Conservation (phyloP, 1,139 yeast genomes). For the Saccharomycopsis hybrid region DNA sequence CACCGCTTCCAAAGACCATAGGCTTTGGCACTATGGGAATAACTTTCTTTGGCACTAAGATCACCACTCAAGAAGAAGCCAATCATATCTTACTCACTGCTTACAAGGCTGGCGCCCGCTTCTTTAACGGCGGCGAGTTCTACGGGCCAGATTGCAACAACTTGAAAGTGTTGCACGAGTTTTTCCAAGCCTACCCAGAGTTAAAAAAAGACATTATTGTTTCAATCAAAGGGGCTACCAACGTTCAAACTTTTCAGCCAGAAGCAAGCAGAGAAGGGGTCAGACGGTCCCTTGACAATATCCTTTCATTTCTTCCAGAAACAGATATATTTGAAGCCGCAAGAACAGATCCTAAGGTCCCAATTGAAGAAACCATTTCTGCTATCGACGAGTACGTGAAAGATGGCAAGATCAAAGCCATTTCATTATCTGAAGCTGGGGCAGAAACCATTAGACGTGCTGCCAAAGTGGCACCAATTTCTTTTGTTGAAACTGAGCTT, state of each 20-base stretch:
- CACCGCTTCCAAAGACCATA: slow-evolving; percentile 26
- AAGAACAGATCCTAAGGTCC: slow-evolving; percentile 50
- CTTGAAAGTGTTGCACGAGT: slow-evolving; percentile 48
- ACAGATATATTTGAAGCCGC: slow-evolving; percentile 62
- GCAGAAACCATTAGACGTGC: slow-evolving; percentile 56
- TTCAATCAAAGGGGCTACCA: slow-evolving; percentile 62
- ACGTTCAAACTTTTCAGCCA: slow-evolving; percentile 35
- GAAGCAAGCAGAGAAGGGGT: slow-evolving; percentile 45
- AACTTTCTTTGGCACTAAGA: slow-evolving; percentile 46
- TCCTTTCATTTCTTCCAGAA: slow-evolving; percentile 37
- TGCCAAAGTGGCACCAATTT: slow-evolving; percentile 43
- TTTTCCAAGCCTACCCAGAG: slow-evolving; percentile 51
- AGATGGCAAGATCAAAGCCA: slow-evolving; percentile 53
- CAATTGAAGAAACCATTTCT: slow-evolving; percentile 44
- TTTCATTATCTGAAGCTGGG: slow-evolving; percentile 66
- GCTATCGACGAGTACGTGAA: slow-evolving; percentile 47
- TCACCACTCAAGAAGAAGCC: slow-evolving; percentile 40
- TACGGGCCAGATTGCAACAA: slow-evolving; percentile 55
- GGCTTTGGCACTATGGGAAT: slow-evolving; percentile 65
- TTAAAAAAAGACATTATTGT: slow-evolving; percentile 46
- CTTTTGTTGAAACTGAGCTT: slow-evolving; percentile 69
- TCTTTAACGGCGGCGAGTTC: slow-evolving; percentile 73
- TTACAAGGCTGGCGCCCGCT: slow-evolving; percentile 41
- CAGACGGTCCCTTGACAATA: slow-evolving; percentile 43
- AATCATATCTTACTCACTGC: slow-evolving; percentile 37